Conservation (phyloP, 805 yeast genomes). For the Zygoascus bituminiphila region DNA sequence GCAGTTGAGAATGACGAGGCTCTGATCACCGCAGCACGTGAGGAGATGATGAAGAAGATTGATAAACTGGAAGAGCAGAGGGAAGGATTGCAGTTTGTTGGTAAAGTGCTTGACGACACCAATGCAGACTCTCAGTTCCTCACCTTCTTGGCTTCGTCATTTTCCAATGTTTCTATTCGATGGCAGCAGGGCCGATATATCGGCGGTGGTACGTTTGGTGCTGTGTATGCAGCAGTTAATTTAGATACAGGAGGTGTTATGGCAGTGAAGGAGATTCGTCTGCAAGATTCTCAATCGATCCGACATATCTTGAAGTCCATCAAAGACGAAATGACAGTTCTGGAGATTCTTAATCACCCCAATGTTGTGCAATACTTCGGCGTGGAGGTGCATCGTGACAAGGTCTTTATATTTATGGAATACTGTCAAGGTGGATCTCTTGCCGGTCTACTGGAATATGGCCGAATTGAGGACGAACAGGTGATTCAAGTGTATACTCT, state of each 20-base stretch:
- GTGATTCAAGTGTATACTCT: slow-evolving; percentile 84
- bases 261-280: slow-evolving; percentile 93
- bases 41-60: slow-evolving; percentile 61
- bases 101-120: slow-evolving; percentile 81
- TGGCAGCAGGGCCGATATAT: slow-evolving; percentile 95
- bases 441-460: slow-evolving; percentile 77
- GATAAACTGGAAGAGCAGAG: slow-evolving; percentile 53
- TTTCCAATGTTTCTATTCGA: slow-evolving; percentile 82
- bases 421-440: slow-evolving; percentile 94
- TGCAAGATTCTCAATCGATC: slow-evolving; percentile 81
- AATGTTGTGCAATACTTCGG: slow-evolving; percentile 95
- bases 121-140: slow-evolving; percentile 83
- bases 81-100: slow-evolving; percentile 48
- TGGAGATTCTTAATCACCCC: slow-evolving; percentile 93
- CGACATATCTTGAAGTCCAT: slow-evolving; percentile 79
- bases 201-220: slow-evolving; percentile 95
- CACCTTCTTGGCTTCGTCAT: slow-evolving; percentile 77
- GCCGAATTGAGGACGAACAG: slow-evolving; percentile 90
- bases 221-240: slow-evolving; percentile 85
- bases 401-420: slow-evolving; percentile 95
- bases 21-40: slow-evolving; percentile 49
- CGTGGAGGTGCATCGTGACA: slow-evolving; percentile 93
- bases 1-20: slow-evolving; percentile 47
- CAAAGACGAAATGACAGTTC: slow-evolving; percentile 92
- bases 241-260: slow-evolving; percentile 91